phyloP scores from a whole-genome alignment of 768 basidiomycete genomes.

The Russula olivacea region DNA sequence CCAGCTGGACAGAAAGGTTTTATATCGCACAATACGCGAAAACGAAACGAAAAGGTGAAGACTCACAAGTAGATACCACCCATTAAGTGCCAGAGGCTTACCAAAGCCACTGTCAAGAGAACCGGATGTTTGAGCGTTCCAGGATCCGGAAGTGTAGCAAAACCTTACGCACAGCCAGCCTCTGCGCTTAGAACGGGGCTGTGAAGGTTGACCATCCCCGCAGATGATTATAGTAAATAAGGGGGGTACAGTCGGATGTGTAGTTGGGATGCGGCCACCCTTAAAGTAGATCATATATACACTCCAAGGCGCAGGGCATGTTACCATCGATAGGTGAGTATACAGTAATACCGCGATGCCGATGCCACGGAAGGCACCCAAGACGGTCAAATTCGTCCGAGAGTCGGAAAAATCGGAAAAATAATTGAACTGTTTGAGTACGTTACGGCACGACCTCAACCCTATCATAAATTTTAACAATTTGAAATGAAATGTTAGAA shows the following conservation, averaged over 20 bases:
- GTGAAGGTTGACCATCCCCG: background rate
- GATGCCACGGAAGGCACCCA: background rate
- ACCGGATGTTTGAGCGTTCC: background rate
- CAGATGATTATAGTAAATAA: background rate
- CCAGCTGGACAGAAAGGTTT: background rate
- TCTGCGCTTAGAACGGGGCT: too few relatives aligned
- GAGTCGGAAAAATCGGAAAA: background rate
- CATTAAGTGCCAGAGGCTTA: background rate
- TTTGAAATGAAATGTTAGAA: too few relatives aligned
- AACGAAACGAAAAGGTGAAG: background rate
- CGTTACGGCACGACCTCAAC: background rate
- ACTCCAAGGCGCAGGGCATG: background rate
- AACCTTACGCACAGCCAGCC: background rate
- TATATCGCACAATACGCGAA: background rate
- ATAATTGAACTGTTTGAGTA: too few relatives aligned
- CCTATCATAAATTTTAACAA: too few relatives aligned
- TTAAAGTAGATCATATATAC: background rate
- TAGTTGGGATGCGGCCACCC: too few relatives aligned
- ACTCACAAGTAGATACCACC: background rate
- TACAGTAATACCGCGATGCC: background rate
- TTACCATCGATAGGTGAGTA: background rate
- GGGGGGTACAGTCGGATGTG: background rate
- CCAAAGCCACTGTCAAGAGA: background rate
- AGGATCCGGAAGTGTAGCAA: background rate
- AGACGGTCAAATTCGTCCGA: background rate